Base-by-base conservation (phyloP, 495 filamentous ascomycete genomes). In the Mytilinidion resinicola region DNA sequence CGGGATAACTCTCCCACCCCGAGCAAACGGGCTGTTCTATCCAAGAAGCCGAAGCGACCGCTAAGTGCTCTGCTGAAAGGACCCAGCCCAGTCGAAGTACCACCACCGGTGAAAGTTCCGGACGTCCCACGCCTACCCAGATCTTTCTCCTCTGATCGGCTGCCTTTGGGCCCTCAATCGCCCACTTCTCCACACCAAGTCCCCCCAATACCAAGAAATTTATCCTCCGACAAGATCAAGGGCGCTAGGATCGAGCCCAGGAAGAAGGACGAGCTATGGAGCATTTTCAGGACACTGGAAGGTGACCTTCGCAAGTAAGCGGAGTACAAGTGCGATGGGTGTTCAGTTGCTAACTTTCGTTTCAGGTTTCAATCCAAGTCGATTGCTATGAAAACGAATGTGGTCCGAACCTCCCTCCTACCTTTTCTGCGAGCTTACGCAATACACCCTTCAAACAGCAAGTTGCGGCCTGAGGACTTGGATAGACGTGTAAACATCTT, bases 181-280 rank as follows among this genome's bases (percentile, higher is more conserved):
- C 69, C 76, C 57, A 68, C 78, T 57, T 67, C 77, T 56, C 59
- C 78, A 47, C 72, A 72, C 43, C 57, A 57, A 35, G 61, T 81
- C 43, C 80, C 81, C 11, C 77, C 76, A 11, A 70, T 84, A 59
- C 80, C 80, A 1, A 79, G 76, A 43, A 63, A 73, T 33, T 56
- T 73, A 39, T 74, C 76, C 12, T 70, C 71, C 33, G 75, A 73
- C 17, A 69, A 68, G 51, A 54, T 76, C 34, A 64, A 69, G 50
- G 62, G 55, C 25, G 19, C 55, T 59, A 63, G 47, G 48, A 48
- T 59, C 43, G 78, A 83, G 34, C 54, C 67, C 38, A 67, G 81
- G 36, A 85, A 81, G 58, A 86, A 86, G 65, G 93, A 98, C 70
- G 89, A 92, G 57, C 77, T 97, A n/a, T 96, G 90, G 91, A 83